A percentile compares a stretch with the other conserved stretches of the same genome.
Conservation (phyloP, 768 basidiomycete genomes). For the Boletus rufocinnamomeus region DNA sequence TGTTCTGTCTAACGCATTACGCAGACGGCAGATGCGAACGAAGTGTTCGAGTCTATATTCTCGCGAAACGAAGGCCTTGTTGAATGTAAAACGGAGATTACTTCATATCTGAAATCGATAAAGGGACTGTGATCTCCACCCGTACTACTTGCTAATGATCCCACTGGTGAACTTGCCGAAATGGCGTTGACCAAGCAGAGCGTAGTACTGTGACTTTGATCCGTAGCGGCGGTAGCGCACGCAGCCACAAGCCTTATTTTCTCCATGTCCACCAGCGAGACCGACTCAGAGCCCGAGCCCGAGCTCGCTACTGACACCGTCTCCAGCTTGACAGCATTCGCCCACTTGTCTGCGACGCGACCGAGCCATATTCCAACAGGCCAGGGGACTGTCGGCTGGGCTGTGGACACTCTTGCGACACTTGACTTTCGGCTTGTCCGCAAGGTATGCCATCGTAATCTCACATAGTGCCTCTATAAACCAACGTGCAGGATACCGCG, state of each 20-base stretch:
- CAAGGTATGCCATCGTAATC: conserved; percentile 20
- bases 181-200: neutral
- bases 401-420: conserved; percentile 25
- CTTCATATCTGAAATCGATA: conserved; percentile 59
- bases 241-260: neutral
- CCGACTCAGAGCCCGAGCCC: conserved; percentile 58
- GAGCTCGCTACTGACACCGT: conserved; percentile 16
- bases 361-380: neutral
- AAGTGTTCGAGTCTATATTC: conserved; percentile 62
- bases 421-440: conserved; percentile 35
- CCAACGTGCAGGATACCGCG: conserved; percentile 32
- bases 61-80: conserved; percentile 54
- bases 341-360: conserved; percentile 16
- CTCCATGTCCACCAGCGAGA: conserved; percentile 47
- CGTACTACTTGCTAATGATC: conserved; percentile 1
- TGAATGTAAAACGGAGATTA: conserved; percentile 56
- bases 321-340: conserved; percentile 24
- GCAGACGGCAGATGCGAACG: conserved; percentile 60
- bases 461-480: neutral
- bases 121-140: conserved; percentile 45
- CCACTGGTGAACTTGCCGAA: neutral
- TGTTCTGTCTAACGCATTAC: conserved; percentile 13
- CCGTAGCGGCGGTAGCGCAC: neutral
- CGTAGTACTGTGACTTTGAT: conserved; percentile 7
- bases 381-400: conserved; percentile 24